Conservation (phyloP, 116 monocot species). For the Phalaenopsis hybrid region DNA sequence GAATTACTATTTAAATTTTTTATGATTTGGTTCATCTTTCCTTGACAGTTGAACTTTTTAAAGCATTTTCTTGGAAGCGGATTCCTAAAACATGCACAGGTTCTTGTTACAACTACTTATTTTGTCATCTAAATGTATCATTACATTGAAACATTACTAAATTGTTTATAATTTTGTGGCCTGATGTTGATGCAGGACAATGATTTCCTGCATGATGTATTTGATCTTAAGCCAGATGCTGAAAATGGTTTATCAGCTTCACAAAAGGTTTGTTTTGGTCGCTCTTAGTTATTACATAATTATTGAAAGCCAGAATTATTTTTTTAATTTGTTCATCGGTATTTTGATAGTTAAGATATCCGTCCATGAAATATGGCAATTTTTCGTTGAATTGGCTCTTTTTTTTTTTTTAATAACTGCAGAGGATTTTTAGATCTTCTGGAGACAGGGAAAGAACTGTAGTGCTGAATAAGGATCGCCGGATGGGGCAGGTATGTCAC, state of each 20-base stretch:
- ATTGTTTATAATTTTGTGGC: neutral
- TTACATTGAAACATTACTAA: neutral
- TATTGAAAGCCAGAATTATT: neutral
- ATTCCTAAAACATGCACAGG: slow-evolving; percentile 86
- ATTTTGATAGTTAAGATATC: no score
- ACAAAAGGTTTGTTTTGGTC: slow-evolving; percentile 42
- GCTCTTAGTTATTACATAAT: neutral
- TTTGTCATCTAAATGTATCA: neutral
- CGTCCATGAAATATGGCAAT: no score
- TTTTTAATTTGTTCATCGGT: neutral
- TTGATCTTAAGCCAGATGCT: slow-evolving; percentile 46
- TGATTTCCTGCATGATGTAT: slow-evolving; percentile 44
- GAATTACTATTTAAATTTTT: neutral
- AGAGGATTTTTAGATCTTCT: slow-evolving; percentile 66
- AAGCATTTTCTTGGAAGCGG: slow-evolving; percentile 79
- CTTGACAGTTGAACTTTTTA: slow-evolving; percentile 69
- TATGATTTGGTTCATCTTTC: neutral
- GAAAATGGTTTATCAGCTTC: slow-evolving; percentile 38
- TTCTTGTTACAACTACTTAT: slow-evolving; percentile 10
- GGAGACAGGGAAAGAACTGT: slow-evolving; percentile 68
- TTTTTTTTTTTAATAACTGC: neutral
- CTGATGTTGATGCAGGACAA: slow-evolving; percentile 37
- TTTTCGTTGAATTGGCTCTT: neutral
- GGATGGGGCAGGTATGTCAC: slow-evolving; percentile 49
- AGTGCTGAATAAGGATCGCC: slow-evolving; percentile 62